Conservation (phyloP, 1,284 basidiomycete species). For the Blastosporella zonata region DNA sequence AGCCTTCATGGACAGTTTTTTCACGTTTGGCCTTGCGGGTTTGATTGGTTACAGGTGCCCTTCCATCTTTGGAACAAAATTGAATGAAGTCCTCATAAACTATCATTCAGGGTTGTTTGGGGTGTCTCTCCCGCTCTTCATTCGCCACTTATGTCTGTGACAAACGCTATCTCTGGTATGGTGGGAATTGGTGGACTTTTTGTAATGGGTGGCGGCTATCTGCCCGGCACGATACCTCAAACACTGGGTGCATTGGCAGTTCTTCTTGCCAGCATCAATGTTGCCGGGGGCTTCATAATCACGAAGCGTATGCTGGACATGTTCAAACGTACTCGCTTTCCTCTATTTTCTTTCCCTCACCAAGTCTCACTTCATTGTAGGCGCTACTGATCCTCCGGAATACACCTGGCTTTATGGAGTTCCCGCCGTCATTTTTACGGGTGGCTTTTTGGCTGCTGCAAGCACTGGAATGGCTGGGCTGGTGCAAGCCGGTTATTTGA, state of each 20-base stretch:
- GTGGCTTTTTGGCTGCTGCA: constrained; percentile 76
- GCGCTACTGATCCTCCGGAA: constrained; percentile 80
- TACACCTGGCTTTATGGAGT: constrained; percentile 79
- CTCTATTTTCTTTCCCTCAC: not conserved
- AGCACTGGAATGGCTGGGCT: constrained; percentile 82
- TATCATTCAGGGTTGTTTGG: constrained; percentile 67
- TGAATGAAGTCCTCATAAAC: not conserved
- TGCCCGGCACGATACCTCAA: constrained; percentile 81
- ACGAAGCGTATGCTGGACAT: constrained; percentile 88
- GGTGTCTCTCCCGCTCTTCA: constrained; percentile 82
- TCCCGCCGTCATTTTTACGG: constrained; percentile 76
- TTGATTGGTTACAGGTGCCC: constrained; percentile 66
- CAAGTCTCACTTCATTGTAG: constrained; percentile 30
- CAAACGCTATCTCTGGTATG: constrained; percentile 80
- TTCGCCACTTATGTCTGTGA: constrained; percentile 83
- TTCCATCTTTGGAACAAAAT: not conserved
- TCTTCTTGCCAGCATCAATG: constrained; percentile 79
- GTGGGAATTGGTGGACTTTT: constrained; percentile 85
- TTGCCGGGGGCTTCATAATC: constrained; percentile 80
- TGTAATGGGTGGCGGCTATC: constrained; percentile 82
- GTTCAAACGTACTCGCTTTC: constrained; percentile 65
- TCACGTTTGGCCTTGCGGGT: constrained; percentile 80
- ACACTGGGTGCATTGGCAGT: constrained; percentile 76
- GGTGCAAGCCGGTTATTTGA: constrained; percentile 80
- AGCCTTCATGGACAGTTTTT: constrained; percentile 82